A percentile compares a stretch with the other conserved stretches of the same genome.
Conservation (phyloP, 192 early-diverging fungal species). For the Umbelopsis ramanniana region DNA sequence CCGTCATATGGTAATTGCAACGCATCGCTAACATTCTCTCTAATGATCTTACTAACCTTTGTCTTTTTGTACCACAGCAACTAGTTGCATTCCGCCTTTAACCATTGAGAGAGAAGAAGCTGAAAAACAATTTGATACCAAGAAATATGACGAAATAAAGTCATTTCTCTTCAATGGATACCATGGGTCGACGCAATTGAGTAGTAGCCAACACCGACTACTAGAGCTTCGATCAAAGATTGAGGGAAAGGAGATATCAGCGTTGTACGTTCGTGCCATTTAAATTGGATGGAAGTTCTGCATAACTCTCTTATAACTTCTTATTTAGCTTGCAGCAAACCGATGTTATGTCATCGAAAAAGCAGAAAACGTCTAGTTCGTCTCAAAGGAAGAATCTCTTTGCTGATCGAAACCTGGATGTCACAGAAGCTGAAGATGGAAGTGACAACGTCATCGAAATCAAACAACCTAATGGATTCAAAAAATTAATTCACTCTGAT, state of each 20-base stretch:
- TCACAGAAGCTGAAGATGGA: no score
- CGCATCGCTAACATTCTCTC: neutral
- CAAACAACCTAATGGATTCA: no score
- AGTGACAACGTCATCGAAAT: no score
- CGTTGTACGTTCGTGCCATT: neutral
- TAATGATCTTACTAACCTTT: no score
- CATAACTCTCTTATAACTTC: neutral
- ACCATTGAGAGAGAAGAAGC: neutral
- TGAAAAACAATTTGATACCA: no score
- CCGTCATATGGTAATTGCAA: conserved; percentile 10
- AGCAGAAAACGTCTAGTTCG: no score
- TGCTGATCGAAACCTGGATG: no score
- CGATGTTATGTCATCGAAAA: no score
- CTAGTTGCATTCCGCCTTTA: conserved; percentile 1
- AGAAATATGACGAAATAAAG: neutral
- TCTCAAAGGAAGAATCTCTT: no score
- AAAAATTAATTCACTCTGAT: no score
- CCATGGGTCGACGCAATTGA: neutral
- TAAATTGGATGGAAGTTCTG: neutral
- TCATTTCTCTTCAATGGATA: neutral
- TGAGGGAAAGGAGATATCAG: neutral
- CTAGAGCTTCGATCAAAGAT: conserved; percentile 6
- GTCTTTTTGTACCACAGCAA: neutral
- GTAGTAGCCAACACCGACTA: neutral
- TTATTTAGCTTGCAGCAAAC: no score